Conservation (phyloP, 2,329 filamentous ascomycete genomes). For the Coleophoma cylindrospora region DNA sequence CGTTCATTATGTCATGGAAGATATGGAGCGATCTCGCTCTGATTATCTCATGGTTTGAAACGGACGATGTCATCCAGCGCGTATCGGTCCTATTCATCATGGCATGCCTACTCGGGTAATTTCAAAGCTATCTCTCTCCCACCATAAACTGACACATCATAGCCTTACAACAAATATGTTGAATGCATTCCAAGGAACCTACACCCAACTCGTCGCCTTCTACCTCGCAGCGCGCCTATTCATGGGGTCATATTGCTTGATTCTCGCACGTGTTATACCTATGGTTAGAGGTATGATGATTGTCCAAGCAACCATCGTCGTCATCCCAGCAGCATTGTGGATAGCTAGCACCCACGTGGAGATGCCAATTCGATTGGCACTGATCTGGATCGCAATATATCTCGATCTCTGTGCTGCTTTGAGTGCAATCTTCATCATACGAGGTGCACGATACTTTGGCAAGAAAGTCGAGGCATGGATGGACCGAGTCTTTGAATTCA, state of each 20-base stretch:
- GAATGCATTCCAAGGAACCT: constrained; percentile 50
- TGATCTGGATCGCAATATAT: constrained; percentile 51
- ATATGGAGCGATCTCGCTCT: constrained; percentile 57
- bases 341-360: constrained; percentile 53
- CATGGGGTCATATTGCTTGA: constrained; percentile 40
- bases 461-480: constrained; percentile 10
- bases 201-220: constrained; percentile 53
- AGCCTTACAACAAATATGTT: constrained; percentile 59
- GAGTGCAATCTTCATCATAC: constrained; percentile 35
- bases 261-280: constrained; percentile 44
- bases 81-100: constrained; percentile 56
- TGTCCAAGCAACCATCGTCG: constrained; percentile 34
- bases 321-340: constrained; percentile 50
- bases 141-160: constrained; percentile 1
- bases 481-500: constrained; percentile 47
- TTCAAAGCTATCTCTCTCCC: not conserved
- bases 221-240: constrained; percentile 55
- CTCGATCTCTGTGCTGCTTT: constrained; percentile 46
- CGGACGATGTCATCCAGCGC: constrained; percentile 54
- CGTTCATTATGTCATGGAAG: constrained; percentile 54
- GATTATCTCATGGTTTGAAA: constrained; percentile 55
- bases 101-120: constrained; percentile 51
- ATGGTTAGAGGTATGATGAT: constrained; percentile 55
- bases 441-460: constrained; percentile 24
- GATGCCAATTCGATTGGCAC: constrained; percentile 46